Percentiles rank a stretch among this genome's conserved stretches.
Conservation (phyloP, 2,329 filamentous ascomycete species). For the Aspergillus luchuensis region DNA sequence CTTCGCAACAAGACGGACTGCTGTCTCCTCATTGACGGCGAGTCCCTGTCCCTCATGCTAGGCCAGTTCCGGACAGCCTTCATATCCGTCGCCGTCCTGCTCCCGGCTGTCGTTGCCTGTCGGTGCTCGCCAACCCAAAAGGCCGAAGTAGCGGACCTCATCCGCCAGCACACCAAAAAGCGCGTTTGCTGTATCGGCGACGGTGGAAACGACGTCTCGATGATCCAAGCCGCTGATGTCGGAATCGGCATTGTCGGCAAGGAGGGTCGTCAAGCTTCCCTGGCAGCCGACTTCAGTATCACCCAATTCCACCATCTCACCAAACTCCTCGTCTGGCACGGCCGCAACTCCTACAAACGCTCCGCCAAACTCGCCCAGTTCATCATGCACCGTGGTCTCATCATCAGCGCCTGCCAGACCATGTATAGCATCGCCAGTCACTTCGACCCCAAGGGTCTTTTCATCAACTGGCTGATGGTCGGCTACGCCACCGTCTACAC, state of each 20-base stretch:
- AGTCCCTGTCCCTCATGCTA: conserved; percentile 81
- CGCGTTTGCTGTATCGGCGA: conserved; percentile 97
- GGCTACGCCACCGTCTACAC: conserved; percentile 97
- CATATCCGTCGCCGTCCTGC: conserved; percentile 79
- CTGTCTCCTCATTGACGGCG: conserved; percentile 91
- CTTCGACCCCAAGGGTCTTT: conserved; percentile 91
- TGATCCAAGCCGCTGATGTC: conserved; percentile 98
- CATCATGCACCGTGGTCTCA: conserved; percentile 94
- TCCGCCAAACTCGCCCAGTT: conserved; percentile 95
- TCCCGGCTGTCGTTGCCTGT: conserved; percentile 92
- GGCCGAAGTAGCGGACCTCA: conserved; percentile 87
- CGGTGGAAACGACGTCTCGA: conserved; percentile 96
- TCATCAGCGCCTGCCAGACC: conserved; percentile 94
- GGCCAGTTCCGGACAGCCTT: conserved; percentile 81
- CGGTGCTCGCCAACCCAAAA: conserved; percentile 97
- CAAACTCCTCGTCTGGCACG: conserved; percentile 98
- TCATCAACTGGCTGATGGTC: conserved; percentile 95
- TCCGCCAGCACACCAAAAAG: conserved; percentile 89
- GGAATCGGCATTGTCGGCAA: conserved; percentile 98
- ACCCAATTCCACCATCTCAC: conserved; percentile 93
- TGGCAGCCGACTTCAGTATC: conserved; percentile 96
- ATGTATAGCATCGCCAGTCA: conserved; percentile 93
- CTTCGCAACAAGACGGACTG: conserved; percentile 82
- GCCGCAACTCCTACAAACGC: conserved; percentile 94
- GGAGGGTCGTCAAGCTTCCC: conserved; percentile 89